These are phyloP conservation scores for Plasmodium malariae DNA, from an alignment of 169 alveolate genomes.

Conservation along the genomic window DNA sequence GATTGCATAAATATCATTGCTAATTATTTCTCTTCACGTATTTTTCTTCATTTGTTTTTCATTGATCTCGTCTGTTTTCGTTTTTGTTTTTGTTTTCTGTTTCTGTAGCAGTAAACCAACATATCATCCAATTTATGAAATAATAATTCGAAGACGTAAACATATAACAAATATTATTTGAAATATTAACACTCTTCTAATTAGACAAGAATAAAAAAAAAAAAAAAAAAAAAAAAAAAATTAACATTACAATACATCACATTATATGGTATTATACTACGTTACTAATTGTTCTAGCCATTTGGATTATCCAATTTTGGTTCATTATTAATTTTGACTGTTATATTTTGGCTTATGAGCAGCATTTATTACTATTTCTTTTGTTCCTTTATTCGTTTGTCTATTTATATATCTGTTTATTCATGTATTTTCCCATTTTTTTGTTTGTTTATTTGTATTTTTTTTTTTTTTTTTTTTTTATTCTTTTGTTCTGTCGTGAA, in stretches of 20 bases:
- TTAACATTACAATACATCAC: not conserved
- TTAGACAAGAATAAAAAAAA: slow-evolving; percentile 20
- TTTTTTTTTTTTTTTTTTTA: too few relatives aligned
- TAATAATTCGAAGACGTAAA: not conserved
- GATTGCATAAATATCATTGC: not conserved
- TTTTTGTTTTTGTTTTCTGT: not conserved
- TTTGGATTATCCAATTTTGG: not conserved
- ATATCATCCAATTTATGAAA: not conserved
- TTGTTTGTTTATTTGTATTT: not conserved
- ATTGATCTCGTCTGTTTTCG: not conserved
- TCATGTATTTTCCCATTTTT: not conserved
- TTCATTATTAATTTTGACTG: not conserved
- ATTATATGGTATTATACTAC: not conserved
- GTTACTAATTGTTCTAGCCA: not conserved
- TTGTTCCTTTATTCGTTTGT: not conserved
- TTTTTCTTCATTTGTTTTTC: not conserved
- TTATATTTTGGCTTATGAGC: too few relatives aligned
- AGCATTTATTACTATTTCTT: too few relatives aligned
- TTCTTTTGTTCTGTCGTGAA: slow-evolving; percentile 10
- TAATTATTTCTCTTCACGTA: not conserved
- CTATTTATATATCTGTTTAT: not conserved
- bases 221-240: slow-evolving; percentile 15
- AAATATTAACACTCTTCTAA: slow-evolving; percentile 9
- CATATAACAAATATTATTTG: not conserved
- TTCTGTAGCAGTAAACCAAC: not conserved